Conservation (phyloP, 352 stramenopile species). For the Phytophthora meadii region DNA sequence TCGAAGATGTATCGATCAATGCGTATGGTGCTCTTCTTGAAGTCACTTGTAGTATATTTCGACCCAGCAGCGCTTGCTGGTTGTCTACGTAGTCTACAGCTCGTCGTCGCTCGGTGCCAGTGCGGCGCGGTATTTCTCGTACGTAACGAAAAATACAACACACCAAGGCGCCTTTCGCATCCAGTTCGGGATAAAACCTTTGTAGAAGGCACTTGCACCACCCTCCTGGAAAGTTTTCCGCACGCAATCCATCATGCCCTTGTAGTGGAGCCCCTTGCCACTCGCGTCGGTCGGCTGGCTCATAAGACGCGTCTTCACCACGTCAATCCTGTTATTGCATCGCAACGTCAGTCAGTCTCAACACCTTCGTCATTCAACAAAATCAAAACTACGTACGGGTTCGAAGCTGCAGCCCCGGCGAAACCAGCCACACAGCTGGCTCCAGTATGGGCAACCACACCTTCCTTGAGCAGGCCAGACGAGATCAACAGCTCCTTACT, state of each 20-base stretch:
- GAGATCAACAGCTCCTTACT: constrained; percentile 80
- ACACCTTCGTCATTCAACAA: constrained; percentile 2
- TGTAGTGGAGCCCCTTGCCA: constrained; percentile 67
- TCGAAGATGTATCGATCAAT: background rate
- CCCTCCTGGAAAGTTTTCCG: constrained; percentile 74
- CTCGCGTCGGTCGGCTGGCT: constrained; percentile 69
- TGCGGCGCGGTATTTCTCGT: constrained; percentile 76
- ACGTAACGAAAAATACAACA: constrained; percentile 88
- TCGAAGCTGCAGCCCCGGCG: constrained; percentile 73
- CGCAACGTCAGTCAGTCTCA: constrained; percentile 9
- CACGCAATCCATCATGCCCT: constrained; percentile 75
- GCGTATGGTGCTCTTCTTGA: background rate
- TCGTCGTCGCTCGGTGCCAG: constrained; percentile 39
- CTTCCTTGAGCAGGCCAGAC: constrained; percentile 65
- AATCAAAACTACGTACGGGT: constrained; percentile 54
- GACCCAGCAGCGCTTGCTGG: constrained; percentile 37
- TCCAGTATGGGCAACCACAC: constrained; percentile 73
- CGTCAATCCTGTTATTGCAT: constrained; percentile 61
- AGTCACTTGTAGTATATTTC: constrained; percentile 13
- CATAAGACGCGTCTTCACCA: constrained; percentile 89
- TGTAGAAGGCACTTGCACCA: constrained; percentile 80
- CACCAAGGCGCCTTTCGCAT: constrained; percentile 90
- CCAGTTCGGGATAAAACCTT: constrained; percentile 88
- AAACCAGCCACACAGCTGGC: constrained; percentile 83
- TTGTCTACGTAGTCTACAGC: constrained; percentile 31